These are phyloP conservation scores for Aspergillus panamensis DNA, from an alignment of 495 filamentous ascomycete species.

Conservation along the genomic window DNA sequence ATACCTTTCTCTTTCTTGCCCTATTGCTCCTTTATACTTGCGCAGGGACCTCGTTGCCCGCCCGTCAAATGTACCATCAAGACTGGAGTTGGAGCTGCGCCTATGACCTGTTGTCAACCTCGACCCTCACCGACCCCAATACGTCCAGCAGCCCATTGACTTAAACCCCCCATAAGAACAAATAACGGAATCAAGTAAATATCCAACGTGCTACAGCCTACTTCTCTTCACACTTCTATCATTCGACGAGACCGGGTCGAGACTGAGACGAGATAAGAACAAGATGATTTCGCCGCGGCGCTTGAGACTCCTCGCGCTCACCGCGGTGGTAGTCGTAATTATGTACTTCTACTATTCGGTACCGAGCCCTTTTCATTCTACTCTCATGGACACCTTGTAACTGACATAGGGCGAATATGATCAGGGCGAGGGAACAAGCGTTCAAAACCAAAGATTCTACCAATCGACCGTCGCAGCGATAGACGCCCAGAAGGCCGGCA, in stretches of 20 bases:
- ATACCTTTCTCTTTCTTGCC: not conserved
- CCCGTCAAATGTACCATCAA: constrained; percentile 20
- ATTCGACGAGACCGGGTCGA: no score
- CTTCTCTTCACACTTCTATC: not conserved
- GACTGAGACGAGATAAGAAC: constrained; percentile 36
- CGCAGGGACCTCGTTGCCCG: not conserved
- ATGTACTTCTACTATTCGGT: constrained; percentile 63
- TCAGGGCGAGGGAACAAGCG: constrained; percentile 41
- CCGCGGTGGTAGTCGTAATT: constrained; percentile 54
- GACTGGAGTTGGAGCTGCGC: constrained; percentile 17
- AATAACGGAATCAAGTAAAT: not conserved
- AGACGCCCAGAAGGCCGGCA: constrained; percentile 37
- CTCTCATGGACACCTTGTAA: not conserved
- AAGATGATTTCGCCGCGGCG: constrained; percentile 72
- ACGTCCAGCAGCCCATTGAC: constrained; percentile 2
- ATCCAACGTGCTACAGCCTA: not conserved
- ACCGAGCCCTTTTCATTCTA: constrained; percentile 10
- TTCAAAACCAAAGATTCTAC: constrained; percentile 51
- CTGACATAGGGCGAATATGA: not conserved
- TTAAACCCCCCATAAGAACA: not conserved
- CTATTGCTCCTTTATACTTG: not conserved
- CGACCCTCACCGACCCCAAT: constrained; percentile 2
- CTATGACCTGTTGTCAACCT: constrained; percentile 20
- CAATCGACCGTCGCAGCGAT: constrained; percentile 48
- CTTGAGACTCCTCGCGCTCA: constrained; percentile 55